Evolutionary conservation across 176 grass and related monocot species (phyloP).

Genomic region (Ensete glaucum): DNA sequence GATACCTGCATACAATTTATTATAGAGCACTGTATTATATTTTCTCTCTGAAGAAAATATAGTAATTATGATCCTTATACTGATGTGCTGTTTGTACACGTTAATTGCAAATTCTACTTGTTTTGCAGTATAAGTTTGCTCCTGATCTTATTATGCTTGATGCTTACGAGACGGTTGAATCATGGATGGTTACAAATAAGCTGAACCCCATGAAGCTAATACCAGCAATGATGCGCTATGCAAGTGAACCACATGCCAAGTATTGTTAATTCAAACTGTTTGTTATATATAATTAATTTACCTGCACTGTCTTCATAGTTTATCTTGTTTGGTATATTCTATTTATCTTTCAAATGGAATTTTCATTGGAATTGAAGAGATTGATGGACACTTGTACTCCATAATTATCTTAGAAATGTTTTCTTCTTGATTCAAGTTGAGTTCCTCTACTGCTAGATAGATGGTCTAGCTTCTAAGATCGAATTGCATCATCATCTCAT

Average conservation of each 20-base stretch:
- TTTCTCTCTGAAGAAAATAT: neutral
- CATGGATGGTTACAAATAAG: constrained; percentile 87
- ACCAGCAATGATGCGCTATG: constrained; percentile 99
- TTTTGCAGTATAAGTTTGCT: constrained; percentile 93
- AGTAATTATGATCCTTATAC: neutral
- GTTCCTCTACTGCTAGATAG: neutral
- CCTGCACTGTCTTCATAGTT: neutral
- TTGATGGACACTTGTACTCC: neutral
- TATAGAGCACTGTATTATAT: neutral
- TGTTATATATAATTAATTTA: constrained; percentile 7
- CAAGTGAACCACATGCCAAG: constrained; percentile 97
- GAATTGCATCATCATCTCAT: too few relatives aligned
- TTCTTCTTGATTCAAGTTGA: neutral
- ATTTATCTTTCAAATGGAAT: neutral
- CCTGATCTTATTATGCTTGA: constrained; percentile 93
- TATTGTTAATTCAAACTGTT: constrained; percentile 23
- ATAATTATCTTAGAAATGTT: neutral
- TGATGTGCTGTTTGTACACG: neutral
- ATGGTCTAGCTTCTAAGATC: neutral
- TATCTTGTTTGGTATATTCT: neutral
- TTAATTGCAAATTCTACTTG: constrained; percentile 1
- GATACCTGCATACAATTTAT: neutral
- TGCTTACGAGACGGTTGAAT: constrained; percentile 97
- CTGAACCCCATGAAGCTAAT: constrained; percentile 97
- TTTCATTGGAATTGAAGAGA: neutral